Conservation (phyloP, 257 asterid genomes). For the Lycium barbarum region DNA sequence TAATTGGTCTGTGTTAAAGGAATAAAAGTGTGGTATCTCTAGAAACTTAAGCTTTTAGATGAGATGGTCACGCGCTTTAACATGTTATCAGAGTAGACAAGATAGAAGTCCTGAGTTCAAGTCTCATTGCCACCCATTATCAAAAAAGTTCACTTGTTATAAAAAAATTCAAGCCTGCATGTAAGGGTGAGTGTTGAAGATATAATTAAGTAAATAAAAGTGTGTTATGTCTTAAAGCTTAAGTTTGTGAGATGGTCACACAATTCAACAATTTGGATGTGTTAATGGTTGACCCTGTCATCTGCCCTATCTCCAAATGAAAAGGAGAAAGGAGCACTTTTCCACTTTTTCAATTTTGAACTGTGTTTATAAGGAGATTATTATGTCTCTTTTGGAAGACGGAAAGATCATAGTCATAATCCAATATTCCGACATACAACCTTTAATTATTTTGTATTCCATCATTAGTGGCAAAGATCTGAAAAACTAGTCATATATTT, state of each 20-base stretch:
- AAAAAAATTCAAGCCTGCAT: neutral
- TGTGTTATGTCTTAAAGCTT: neutral
- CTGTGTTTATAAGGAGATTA: constrained; percentile 9
- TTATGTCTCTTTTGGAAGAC: neutral
- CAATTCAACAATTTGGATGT: constrained; percentile 9
- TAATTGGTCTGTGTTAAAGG: neutral
- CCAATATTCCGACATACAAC: neutral
- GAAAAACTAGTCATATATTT: neutral
- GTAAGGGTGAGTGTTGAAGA: neutral
- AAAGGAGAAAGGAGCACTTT: neutral
- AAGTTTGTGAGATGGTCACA: neutral
- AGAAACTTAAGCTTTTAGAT: neutral
- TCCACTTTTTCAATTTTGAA: neutral
- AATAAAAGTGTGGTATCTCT: neutral
- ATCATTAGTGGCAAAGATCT: neutral
- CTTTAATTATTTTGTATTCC: neutral
- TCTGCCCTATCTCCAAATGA: neutral
- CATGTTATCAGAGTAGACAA: neutral
- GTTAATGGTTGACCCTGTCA: neutral
- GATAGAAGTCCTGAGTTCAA: neutral
- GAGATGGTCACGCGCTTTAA: neutral
- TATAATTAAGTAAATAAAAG: constrained; percentile 1
- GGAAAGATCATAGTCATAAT: neutral
- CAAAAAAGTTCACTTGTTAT: neutral
- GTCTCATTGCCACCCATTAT: neutral